A percentile compares a stretch with the other conserved stretches of the same genome.
These are phyloP conservation scores for Calendula officinalis DNA, from an alignment of 129 eudicot genomes.

Conservation along the genomic window DNA sequence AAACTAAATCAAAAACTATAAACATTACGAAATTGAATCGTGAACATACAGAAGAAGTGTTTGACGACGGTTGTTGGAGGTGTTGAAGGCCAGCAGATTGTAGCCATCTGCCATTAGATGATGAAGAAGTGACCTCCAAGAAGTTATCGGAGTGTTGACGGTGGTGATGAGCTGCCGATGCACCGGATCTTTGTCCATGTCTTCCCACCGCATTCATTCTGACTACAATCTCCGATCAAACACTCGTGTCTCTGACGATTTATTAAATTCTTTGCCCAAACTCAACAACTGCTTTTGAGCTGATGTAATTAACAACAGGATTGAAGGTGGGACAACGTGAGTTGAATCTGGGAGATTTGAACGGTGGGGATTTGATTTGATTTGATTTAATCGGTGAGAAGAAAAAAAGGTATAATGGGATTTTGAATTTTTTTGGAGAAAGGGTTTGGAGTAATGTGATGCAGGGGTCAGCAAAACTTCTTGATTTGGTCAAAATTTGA, in stretches of 20 bases:
- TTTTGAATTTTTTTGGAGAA: conserved; percentile 30
- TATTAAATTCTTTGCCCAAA: conserved; percentile 6
- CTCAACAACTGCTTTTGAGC: background rate
- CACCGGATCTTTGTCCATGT: conserved; percentile 74
- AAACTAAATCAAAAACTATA: too few relatives aligned
- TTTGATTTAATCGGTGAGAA: conserved; percentile 9
- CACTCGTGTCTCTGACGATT: background rate
- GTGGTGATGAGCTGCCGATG: conserved; percentile 79
- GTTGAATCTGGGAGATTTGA: conserved; percentile 5
- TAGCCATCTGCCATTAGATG: conserved; percentile 81
- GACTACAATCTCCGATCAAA: background rate
- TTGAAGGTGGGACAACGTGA: conserved; percentile 8
- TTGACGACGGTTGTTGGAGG: conserved; percentile 58
- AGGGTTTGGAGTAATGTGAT: background rate
- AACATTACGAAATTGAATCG: too few relatives aligned
- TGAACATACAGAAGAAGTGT: conserved; percentile 50
- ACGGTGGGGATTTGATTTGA: conserved; percentile 16
- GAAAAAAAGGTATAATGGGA: background rate
- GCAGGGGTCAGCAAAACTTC: conserved; percentile 28
- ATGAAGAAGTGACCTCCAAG: conserved; percentile 41
- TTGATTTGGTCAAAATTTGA: conserved; percentile 35
- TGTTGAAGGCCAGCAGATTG: conserved; percentile 94
- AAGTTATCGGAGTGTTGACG: conserved; percentile 85
- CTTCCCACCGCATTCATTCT: conserved; percentile 76
- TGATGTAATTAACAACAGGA: background rate